Evolutionary conservation across 148 eudicot genomes (phyloP).

Genomic region (Chenopodium formosanum): DNA sequence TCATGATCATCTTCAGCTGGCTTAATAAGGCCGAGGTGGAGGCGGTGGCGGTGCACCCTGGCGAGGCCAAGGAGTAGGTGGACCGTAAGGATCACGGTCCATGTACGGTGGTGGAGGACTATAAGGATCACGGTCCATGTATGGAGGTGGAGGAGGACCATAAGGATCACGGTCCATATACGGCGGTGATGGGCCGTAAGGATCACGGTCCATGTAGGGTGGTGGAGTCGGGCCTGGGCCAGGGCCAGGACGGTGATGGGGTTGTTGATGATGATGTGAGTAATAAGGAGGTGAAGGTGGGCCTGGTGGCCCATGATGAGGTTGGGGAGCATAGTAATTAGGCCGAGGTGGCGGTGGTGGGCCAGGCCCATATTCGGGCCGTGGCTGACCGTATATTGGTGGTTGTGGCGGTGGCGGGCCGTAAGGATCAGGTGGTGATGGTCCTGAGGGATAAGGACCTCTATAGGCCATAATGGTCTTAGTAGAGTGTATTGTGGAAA

Average conservation of each 20-base stretch:
- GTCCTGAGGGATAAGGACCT: constrained; percentile 27
- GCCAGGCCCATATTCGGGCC: constrained; percentile 26
- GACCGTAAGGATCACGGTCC: constrained; percentile 15
- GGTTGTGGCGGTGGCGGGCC: constrained; percentile 31
- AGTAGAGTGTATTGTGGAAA: too few species aligned
- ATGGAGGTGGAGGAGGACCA: not conserved
- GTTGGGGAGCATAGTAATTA: not conserved
- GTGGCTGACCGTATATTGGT: constrained; percentile 16
- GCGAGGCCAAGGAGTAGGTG: not conserved
- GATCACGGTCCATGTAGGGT: constrained; percentile 5
- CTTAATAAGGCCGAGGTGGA: constrained; percentile 18
- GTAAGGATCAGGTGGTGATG: constrained; percentile 28
- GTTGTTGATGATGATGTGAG: not conserved
- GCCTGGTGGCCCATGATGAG: constrained; percentile 28
- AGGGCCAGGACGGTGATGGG: constrained; percentile 8
- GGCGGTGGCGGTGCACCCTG: constrained; percentile 1
- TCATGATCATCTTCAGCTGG: not conserved
- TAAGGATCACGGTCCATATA: constrained; percentile 10
- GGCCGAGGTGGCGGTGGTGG: constrained; percentile 22
- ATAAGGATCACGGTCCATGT: constrained; percentile 14
- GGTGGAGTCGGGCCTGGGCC: constrained; percentile 18
- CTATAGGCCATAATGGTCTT: constrained; percentile 21
- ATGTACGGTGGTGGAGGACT: constrained; percentile 11
- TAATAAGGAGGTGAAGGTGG: constrained; percentile 33
- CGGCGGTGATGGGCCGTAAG: constrained; percentile 12